Evolutionary conservation across 1,139 yeast species (phyloP).

Genomic region (Nematodospora anomalae): DNA sequence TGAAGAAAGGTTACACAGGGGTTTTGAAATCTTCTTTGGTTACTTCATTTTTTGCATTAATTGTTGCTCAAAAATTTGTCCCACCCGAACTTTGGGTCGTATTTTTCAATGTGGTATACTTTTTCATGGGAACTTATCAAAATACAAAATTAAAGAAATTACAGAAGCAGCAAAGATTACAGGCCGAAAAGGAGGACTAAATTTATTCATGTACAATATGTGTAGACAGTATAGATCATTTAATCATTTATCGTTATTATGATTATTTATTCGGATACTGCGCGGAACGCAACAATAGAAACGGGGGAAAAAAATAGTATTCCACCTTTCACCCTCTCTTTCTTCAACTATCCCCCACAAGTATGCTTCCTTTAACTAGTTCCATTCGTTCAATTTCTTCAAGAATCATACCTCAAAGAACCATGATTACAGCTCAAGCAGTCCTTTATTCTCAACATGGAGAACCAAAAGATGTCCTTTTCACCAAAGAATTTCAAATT

Average conservation of each 20-base stretch:
- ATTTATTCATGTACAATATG: too few species aligned
- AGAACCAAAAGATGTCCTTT: slow-evolving; percentile 56
- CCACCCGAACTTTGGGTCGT: slow-evolving; percentile 83
- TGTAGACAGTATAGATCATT: neutral
- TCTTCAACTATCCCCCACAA: slow-evolving; percentile 2
- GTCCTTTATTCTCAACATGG: slow-evolving; percentile 60
- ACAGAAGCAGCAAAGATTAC: slow-evolving; percentile 20
- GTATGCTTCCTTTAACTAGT: slow-evolving; percentile 11
- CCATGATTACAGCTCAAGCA: slow-evolving; percentile 56
- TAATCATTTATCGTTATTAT: neutral
- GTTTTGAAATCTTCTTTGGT: slow-evolving; percentile 66
- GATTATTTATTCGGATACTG: too few species aligned
- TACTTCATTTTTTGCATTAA: slow-evolving; percentile 61
- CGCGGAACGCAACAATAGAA: too few species aligned
- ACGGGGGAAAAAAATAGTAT: too few species aligned
- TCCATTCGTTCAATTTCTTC: slow-evolving; percentile 4
- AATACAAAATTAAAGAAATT: slow-evolving; percentile 62
- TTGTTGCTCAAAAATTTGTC: slow-evolving; percentile 72
- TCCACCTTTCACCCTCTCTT: slow-evolving; percentile 4
- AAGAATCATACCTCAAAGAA: slow-evolving; percentile 18
- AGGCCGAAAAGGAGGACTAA: slow-evolving; percentile 1
- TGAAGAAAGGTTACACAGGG: slow-evolving; percentile 51
- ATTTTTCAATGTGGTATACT: slow-evolving; percentile 72
- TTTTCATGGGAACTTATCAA: slow-evolving; percentile 74
- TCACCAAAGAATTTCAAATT: slow-evolving; percentile 52